Conservation (phyloP, 2,329 filamentous ascomycete genomes). For the Phialophora tarda region DNA sequence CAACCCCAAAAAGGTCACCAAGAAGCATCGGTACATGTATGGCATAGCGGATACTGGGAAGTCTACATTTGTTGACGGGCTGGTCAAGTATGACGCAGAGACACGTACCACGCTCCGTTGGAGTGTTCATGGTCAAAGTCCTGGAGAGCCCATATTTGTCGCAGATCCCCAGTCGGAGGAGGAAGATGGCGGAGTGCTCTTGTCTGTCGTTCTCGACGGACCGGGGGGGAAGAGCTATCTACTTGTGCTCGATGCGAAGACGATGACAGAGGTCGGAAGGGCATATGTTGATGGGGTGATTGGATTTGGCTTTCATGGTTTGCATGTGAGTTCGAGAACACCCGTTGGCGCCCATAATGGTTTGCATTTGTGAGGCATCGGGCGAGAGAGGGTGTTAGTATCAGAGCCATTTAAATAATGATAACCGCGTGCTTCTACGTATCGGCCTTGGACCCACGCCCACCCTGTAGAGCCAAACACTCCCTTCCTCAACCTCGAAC, state of each 20-base stretch:
- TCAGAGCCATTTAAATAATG: background rate
- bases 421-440: background rate
- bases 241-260: constrained; percentile 57
- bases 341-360: constrained; percentile 22
- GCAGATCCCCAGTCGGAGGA: constrained; percentile 47
- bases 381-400: background rate
- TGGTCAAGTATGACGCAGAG: constrained; percentile 59
- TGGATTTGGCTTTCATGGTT: constrained; percentile 61
- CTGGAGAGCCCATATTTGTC: constrained; percentile 62
- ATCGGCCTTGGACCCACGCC: background rate
- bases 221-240: constrained; percentile 58
- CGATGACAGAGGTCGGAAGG: constrained; percentile 57
- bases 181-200: constrained; percentile 61
- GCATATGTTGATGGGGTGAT: constrained; percentile 57
- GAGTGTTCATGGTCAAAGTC: constrained; percentile 56
- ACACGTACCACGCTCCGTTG: constrained; percentile 51
- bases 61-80: constrained; percentile 58
- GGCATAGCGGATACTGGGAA: constrained; percentile 53
- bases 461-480: background rate
- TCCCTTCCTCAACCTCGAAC: background rate
- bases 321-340: constrained; percentile 25
- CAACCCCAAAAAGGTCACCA: constrained; percentile 53
- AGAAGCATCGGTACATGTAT: constrained; percentile 58
- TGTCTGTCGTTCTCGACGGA: constrained; percentile 61
- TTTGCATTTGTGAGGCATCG: constrained; percentile 20